Base-by-base conservation (phyloP, 352 stramenopile genomes). In the Pythium oligandrum region DNA sequence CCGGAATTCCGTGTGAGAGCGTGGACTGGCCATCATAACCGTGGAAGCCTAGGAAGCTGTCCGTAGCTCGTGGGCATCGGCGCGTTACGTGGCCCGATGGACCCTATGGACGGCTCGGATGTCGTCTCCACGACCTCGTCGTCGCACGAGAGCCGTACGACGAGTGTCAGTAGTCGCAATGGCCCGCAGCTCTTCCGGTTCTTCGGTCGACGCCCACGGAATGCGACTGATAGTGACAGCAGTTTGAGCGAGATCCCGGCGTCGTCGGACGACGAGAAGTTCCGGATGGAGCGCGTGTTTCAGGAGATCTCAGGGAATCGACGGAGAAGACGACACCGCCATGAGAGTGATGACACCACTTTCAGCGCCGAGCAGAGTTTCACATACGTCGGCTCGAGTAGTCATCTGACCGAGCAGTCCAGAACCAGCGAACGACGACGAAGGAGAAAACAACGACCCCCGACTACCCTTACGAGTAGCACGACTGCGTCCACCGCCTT, bases 241-340 rank as follows among this genome's bases (percentile, higher is more conserved):
- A 12, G 7, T 8, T 12, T 42, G 7, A 12, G 7, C 38, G 38
- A 8, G 7, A 42, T 8, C 38, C 17, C 17, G 17, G 38, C 38
- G 7, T 12, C 7, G 7, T 12, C 38, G 26, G 32, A 44, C 37
- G 35, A 39, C 43, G 63, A 78, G 43, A 69, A 74, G 46, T 56
- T 70, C 44, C 68, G 73, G 26, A 84, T 84, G 73, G 65, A 80
- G 48, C 68, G 66, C 34, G 73, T 84, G 31, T 84, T 76, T 40
- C 51, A 75, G 17, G 66, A 84, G 42, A 66, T 84, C 0, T 78
- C 65, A 31, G 57, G 69, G 2, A 59, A 70, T 31, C 58, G 59
- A n/a, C 66, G 67, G 53, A 30, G 43, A 3, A 36, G 55, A 46
- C 52, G 57, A 30, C 6, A 26, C 17, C 17, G 17, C 17, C 17